A percentile compares a stretch with the other conserved stretches of the same genome.
phyloP scores from a whole-genome alignment of 768 basidiomycete species.

The Lactarius indigo region DNA sequence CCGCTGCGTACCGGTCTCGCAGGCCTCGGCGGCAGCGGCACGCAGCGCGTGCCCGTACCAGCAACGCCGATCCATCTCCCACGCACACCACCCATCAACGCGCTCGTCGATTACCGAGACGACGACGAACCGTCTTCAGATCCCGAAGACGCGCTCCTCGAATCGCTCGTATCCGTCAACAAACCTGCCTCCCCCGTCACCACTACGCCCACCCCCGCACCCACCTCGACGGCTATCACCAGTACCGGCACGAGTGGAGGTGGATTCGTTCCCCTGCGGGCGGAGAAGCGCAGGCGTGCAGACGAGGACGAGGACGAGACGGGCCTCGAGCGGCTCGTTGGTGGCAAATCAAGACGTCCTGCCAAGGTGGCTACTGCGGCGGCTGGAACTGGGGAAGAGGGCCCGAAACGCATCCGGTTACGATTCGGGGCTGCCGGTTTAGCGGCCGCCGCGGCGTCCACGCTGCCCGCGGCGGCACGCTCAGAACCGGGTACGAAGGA shows the following conservation, averaged over 20 bases:
- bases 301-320: slow-evolving; percentile 71
- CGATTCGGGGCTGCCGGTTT: slow-evolving; percentile 54
- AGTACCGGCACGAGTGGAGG: slow-evolving; percentile 18
- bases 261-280: slow-evolving; percentile 44
- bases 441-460: slow-evolving; percentile 30
- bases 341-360: slow-evolving; percentile 39
- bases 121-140: slow-evolving; percentile 64
- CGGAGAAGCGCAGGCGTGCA: slow-evolving; percentile 37
- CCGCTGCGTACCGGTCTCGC: slow-evolving; percentile 19
- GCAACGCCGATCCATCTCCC: slow-evolving; percentile 33
- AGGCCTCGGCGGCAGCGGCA: slow-evolving; percentile 53
- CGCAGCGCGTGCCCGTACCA: slow-evolving; percentile 33
- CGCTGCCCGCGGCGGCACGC: slow-evolving; percentile 39
- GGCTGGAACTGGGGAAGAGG: slow-evolving; percentile 14
- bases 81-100: slow-evolving; percentile 51
- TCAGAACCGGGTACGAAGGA: slow-evolving; percentile 70
- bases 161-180: slow-evolving; percentile 45
- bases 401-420: slow-evolving; percentile 69
- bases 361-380: slow-evolving; percentile 1
- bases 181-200: slow-evolving; percentile 31
- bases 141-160: slow-evolving; percentile 49
- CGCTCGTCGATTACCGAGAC: slow-evolving; percentile 75
- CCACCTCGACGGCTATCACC: neutral
- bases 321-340: slow-evolving; percentile 53
- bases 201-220: neutral